These are phyloP conservation scores for Rhizophora mangle DNA, from an alignment of 345 rosid species.

Conservation along the genomic window DNA sequence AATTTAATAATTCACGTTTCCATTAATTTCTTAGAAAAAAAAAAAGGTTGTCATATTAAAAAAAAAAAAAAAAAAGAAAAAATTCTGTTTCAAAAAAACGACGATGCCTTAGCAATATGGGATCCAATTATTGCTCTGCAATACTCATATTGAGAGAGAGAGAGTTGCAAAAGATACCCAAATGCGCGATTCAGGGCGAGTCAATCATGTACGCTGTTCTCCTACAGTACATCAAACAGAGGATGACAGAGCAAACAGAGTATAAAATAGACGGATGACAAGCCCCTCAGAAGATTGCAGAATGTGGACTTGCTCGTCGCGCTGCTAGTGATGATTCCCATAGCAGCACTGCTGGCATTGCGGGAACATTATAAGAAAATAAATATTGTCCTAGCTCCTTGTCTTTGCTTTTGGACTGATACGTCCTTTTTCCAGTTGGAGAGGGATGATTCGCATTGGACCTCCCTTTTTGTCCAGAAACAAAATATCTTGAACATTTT, in stretches of 20 bases:
- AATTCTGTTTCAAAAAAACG: background rate
- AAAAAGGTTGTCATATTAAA: background rate
- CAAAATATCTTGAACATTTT: background rate
- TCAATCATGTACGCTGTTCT: conserved; percentile 11
- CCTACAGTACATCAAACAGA: background rate
- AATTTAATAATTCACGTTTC: too few relatives aligned
- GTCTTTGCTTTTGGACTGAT: background rate
- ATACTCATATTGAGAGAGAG: background rate
- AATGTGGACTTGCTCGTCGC: conserved; percentile 75
- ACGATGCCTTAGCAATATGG: background rate
- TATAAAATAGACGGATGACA: background rate
- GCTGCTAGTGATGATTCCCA: conserved; percentile 42
- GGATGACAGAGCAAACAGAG: background rate
- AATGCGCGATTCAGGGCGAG: background rate
- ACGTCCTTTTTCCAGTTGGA: background rate
- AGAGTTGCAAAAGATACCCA: background rate
- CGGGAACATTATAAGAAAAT: conserved; percentile 71
- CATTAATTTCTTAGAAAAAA: too few relatives aligned
- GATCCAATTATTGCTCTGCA: background rate
- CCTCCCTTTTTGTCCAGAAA: background rate
- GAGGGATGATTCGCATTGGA: background rate
- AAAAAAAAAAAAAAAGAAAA: background rate
- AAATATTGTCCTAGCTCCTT: background rate
- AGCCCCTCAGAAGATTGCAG: conserved; percentile 76
- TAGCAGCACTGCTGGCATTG: conserved; percentile 69